Percentiles rank a stretch among this genome's conserved stretches.
phyloP scores from a whole-genome alignment of 257 asterid species.

The Cordia subcordata region DNA sequence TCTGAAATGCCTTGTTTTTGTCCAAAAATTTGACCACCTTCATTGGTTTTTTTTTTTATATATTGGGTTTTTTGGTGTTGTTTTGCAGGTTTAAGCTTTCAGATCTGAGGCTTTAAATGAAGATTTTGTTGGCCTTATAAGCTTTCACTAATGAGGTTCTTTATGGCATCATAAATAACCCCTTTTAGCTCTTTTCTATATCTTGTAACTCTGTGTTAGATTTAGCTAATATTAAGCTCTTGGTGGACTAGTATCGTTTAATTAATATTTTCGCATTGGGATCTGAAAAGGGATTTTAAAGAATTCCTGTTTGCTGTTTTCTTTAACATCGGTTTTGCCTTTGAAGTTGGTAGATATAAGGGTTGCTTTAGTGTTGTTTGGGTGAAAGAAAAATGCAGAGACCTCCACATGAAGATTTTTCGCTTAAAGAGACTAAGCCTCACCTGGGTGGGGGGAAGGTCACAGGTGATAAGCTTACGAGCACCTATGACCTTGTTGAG shows the following conservation, averaged over 20 bases:
- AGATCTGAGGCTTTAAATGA: neutral
- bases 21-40: neutral
- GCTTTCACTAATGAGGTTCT: neutral
- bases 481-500: constrained; percentile 76
- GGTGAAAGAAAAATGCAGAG: constrained; percentile 38
- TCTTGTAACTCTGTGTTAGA: too few relatives aligned
- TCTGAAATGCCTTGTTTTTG: neutral
- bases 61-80: neutral
- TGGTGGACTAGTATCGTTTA: too few relatives aligned
- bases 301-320: neutral
- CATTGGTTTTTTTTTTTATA: neutral
- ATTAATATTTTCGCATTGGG: too few relatives aligned
- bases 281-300: neutral
- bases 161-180: neutral
- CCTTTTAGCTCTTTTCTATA: neutral
- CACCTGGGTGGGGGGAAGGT: constrained; percentile 70
- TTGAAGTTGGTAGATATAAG: neutral
- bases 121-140: neutral
- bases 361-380: neutral
- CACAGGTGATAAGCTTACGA: constrained; percentile 60
- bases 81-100: constrained; percentile 2
- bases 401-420: constrained; percentile 54
- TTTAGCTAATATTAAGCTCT: too few relatives aligned
- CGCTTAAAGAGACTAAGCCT: constrained; percentile 56
- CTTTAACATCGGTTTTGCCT: too few relatives aligned